Conservation (phyloP, 305 asterid genomes). For the Solanum hybrid region DNA sequence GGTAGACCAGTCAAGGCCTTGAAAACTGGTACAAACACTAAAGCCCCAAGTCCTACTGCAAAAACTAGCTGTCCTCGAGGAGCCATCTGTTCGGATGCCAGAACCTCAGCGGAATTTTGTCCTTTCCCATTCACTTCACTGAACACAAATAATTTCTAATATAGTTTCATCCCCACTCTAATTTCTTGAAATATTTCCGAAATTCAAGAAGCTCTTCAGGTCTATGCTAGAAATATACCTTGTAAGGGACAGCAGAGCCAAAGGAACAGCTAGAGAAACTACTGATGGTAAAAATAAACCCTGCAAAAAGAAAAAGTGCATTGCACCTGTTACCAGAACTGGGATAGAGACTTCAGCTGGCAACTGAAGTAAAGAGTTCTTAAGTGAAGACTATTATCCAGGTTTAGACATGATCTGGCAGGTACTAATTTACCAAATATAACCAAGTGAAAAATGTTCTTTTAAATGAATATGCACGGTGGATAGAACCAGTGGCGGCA, state of each 20-base stretch:
- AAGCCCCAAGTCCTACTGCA: slow-evolving; percentile 82
- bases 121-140: slow-evolving; percentile 83
- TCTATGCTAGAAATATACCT: slow-evolving; percentile 44
- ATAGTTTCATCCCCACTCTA: slow-evolving; percentile 3
- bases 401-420: background rate
- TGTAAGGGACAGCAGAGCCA: slow-evolving; percentile 90
- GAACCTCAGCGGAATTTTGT: slow-evolving; percentile 48
- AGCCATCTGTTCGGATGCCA: slow-evolving; percentile 95
- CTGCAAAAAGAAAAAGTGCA: slow-evolving; percentile 31
- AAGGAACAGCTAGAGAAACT: slow-evolving; percentile 80
- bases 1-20: slow-evolving; percentile 90
- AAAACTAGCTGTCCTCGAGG: slow-evolving; percentile 97
- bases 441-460: background rate
- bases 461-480: background rate
- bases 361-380: background rate
- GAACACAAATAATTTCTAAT: slow-evolving; percentile 15
- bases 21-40: slow-evolving; percentile 83
- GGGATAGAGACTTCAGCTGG: background rate
- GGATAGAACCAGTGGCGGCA: background rate
- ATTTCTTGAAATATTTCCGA: background rate
- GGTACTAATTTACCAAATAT: background rate
- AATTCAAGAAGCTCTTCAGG: background rate
- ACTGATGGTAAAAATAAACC: slow-evolving; percentile 59
- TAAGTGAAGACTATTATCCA: background rate
- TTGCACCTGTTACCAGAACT: background rate